These are phyloP conservation scores for Hymenoscyphus fraxineus DNA, from an alignment of 2,329 filamentous ascomycete species.

Conservation along the genomic window DNA sequence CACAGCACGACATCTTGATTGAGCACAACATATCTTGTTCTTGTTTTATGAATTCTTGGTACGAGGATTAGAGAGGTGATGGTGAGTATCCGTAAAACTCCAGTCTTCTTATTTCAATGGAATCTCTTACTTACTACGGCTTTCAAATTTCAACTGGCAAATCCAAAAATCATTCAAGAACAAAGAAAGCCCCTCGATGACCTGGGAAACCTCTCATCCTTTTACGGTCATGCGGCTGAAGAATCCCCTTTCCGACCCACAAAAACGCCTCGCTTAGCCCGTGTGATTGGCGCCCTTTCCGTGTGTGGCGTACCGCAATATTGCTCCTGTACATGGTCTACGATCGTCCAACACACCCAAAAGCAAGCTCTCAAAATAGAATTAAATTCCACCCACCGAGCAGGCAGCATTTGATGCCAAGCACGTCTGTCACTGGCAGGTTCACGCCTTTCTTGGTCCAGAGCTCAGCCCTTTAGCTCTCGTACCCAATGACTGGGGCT, in stretches of 20 bases:
- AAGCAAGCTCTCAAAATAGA: constrained; percentile 1
- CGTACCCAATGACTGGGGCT: neutral
- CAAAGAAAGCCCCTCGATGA: neutral
- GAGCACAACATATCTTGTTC: neutral
- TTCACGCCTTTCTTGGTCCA: neutral
- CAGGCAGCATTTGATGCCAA: constrained; percentile 1
- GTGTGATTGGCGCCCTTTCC: neutral
- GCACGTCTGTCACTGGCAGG: neutral
- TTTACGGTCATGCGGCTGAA: neutral
- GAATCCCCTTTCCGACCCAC: neutral
- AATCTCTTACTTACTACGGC: neutral
- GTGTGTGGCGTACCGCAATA: neutral
- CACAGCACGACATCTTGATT: neutral
- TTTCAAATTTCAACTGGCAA: neutral
- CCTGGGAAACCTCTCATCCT: neutral
- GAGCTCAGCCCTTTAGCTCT: neutral
- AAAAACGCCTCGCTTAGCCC: neutral
- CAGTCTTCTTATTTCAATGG: neutral
- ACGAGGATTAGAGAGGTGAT: neutral
- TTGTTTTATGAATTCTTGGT: neutral
- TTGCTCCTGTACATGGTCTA: neutral
- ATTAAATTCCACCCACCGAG: neutral
- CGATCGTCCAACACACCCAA: neutral
- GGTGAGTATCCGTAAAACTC: neutral
- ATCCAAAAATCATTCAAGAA: neutral